Evolutionary conservation across 2,329 filamentous ascomycete species (phyloP), one percentile per base, ranked within the genome.

Genomic region (Botrytis fabae): DNA sequence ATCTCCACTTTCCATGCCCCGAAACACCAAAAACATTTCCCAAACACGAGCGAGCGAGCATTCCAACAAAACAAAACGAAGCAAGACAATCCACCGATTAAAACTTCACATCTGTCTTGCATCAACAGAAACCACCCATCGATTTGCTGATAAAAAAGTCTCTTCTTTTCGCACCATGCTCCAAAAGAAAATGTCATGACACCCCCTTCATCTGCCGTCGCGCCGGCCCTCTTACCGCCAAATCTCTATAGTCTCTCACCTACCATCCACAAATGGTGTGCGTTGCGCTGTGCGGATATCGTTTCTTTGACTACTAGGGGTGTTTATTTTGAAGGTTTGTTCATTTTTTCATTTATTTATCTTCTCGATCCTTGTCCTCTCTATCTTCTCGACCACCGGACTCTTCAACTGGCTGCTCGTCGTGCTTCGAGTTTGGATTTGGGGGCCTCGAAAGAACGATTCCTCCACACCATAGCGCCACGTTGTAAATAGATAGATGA

Each of bases 231-330:
- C 25, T 76, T 92, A 91, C 77, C 89, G 88, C 85, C 87, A 73
- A 90, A 90, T 80, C 91, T 89, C 80, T 90, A 91, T 79, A 83
- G 86, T 74, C 84, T 90, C 44, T 89, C 90, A 25, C 88, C 88
- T 6, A 91, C 89, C 42, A 85, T 87, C 78, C 86, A 85, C 73
- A 83, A 80, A 74, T 92, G 88, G 88, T 90, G 87, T 77, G 85
- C 88, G 70, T 78, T 92, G 66, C 85, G 83, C 57, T 84, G 83
- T 10, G 78, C 78, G 54, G 87, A 90, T 75, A 83, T 91, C 61
- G 82, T 84, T 73, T 76, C 76, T 32, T 81, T 92, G 59, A 80
- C 82, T 57, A 82, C 82, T 61, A 84, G 85, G 75, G 82, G 82
- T 22, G 87, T 79, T 66, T 78, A 86, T 35, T 89, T 87, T 77